These are phyloP conservation scores for Phytopythium vexans DNA, from an alignment of 352 stramenopile species.

Conservation along the genomic window DNA sequence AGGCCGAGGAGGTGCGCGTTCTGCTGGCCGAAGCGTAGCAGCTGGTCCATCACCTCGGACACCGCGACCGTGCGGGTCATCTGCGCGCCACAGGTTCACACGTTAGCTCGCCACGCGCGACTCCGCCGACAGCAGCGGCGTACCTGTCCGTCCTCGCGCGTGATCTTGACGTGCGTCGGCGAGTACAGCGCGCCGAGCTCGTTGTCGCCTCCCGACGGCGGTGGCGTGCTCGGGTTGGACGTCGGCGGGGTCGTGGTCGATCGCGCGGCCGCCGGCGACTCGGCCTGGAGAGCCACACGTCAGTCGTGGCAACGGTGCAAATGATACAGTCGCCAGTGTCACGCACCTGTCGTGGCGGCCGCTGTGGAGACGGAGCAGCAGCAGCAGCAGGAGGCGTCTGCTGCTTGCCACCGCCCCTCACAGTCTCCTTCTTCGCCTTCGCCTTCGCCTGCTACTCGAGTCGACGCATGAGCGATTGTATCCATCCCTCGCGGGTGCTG, in stretches of 20 bases:
- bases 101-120: not conserved
- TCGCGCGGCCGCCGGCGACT: not conserved
- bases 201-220: conserved; percentile 12
- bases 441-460: no score
- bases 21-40: conserved; percentile 63
- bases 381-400: no score
- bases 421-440: no score
- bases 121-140: not conserved
- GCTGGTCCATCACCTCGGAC: conserved; percentile 78
- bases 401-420: no score
- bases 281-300: no score
- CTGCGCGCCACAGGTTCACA: conserved; percentile 9
- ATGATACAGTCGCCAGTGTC: no score
- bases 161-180: conserved; percentile 72
- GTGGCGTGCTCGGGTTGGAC: not conserved
- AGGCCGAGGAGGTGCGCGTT: conserved; percentile 59
- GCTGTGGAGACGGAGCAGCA: no score
- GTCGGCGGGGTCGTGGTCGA: not conserved
- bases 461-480: no score
- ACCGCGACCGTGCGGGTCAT: conserved; percentile 72
- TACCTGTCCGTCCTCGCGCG: conserved; percentile 57
- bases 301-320: no score
- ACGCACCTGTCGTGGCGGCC: no score
- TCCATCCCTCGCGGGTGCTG: not conserved
- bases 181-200: conserved; percentile 59